Base-by-base conservation (phyloP, 495 filamentous ascomycete species). In the Penicillium verhagenii region DNA sequence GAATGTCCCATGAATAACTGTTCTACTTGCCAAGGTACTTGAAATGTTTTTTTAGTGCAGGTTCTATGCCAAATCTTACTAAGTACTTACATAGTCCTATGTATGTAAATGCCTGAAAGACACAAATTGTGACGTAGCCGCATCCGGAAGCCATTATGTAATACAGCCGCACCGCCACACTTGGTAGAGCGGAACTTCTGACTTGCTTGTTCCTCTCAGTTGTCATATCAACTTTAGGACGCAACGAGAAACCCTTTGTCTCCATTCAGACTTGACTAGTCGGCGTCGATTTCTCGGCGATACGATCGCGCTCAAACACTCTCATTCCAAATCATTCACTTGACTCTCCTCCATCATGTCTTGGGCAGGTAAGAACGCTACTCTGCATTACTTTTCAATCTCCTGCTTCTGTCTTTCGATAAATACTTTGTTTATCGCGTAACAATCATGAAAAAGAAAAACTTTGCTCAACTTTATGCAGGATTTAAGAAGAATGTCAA, bases 401-500 rank as follows among this genome's bases (percentile, higher is more conserved):
- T n/a, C n/a, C n/a, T n/a, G n/a, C n/a, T n/a, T n/a, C 6, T 16
- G 6, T 31, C 24, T 14, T 44, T 2, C 6, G 40, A 23, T 1
- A 21, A 14, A 46, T 23, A 9, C 1, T 44, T 8, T 21, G 20
- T 26, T 14, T 1, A 8, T 2, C n/a, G 31, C 65, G 14, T 26
- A 13, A 45, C 13, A 35, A 35, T 6, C 48, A 47, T 20, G 26
- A 24, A 28, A 3, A 16, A 16, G 38, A 24, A 28, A 3, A 16
- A 16, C 37, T 58, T 23, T 50, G 18, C 7, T 35, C 21, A 24
- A 28, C 7, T 26, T 19, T 35, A 16, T 52, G 40, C 63, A 96
- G 94, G 94, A 50, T 97, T 98, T 76, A 97, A 97, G 82, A 97
- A 97, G 71, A 95, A 93, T 82, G 91, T 96, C 79, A 94, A 94